Conservation (phyloP, 257 asterid species). For the Leptodermis oblonga region DNA sequence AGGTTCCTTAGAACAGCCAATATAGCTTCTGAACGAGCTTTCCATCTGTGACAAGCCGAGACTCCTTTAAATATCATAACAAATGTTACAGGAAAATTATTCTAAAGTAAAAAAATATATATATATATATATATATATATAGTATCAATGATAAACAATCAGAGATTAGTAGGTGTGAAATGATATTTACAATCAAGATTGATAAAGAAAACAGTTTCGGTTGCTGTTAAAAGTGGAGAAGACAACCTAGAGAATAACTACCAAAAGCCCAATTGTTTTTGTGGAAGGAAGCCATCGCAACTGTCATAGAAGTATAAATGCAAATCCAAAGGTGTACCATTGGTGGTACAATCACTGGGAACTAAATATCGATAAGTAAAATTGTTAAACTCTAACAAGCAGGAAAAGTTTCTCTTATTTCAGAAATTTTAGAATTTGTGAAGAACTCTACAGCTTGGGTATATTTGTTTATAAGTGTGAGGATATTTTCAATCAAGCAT, state of each 20-base stretch:
- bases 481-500: neutral
- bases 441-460: neutral
- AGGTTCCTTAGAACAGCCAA: conserved; percentile 63
- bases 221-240: neutral
- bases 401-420: neutral
- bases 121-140: neutral
- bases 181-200: neutral
- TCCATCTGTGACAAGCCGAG: conserved; percentile 60
- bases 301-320: neutral
- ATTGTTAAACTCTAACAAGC: neutral
- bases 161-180: neutral
- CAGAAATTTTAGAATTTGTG: no score
- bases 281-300: neutral
- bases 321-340: neutral
- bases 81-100: conserved; percentile 1
- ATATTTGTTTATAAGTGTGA: neutral
- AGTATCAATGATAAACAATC: neutral
- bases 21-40: conserved; percentile 76
- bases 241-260: neutral
- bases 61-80: neutral
- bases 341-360: neutral
- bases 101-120: no score
- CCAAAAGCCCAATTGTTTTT: neutral
- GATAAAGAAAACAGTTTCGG: neutral
- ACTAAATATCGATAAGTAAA: neutral